These are phyloP conservation scores for Aureobasidium sp. DNA, from an alignment of 2,329 filamentous ascomycete genomes.

Conservation along the genomic window DNA sequence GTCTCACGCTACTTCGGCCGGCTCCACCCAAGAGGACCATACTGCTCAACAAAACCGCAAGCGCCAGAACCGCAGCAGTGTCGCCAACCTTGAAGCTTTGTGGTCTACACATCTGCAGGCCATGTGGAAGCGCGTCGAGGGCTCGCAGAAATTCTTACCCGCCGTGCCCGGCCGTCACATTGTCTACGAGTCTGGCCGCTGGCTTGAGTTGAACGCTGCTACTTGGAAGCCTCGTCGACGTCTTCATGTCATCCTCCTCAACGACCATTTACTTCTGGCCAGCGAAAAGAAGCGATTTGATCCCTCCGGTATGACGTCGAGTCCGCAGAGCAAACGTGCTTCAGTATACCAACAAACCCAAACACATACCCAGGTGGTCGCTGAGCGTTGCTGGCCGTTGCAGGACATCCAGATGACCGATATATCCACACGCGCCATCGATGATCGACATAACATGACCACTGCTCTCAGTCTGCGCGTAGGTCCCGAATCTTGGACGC, in stretches of 20 bases:
- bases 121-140: conserved; percentile 94
- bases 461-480: conserved; percentile 89
- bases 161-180: conserved; percentile 88
- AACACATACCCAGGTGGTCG: conserved; percentile 62
- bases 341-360: conserved; percentile 29
- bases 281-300: conserved; percentile 90
- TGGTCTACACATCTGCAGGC: conserved; percentile 66
- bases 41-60: conserved; percentile 34
- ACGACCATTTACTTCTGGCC: conserved; percentile 88
- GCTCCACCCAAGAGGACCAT: conserved; percentile 30
- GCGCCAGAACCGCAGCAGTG: conserved; percentile 74
- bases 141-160: conserved; percentile 92
- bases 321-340: conserved; percentile 25
- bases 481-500: conserved; percentile 87
- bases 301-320: conserved; percentile 18
- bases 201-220: conserved; percentile 94
- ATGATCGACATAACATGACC: conserved; percentile 49
- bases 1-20: conserved; percentile 40
- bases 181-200: conserved; percentile 82
- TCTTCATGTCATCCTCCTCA: conserved; percentile 86
- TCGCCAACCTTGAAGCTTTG: conserved; percentile 64
- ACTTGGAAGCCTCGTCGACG: conserved; percentile 89
- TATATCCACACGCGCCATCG: conserved; percentile 49
- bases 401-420: conserved; percentile 91
- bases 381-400: conserved; percentile 89